These are phyloP conservation scores for Saprolegnia diclina DNA, from an alignment of 352 stramenopile species.

Conservation along the genomic window DNA sequence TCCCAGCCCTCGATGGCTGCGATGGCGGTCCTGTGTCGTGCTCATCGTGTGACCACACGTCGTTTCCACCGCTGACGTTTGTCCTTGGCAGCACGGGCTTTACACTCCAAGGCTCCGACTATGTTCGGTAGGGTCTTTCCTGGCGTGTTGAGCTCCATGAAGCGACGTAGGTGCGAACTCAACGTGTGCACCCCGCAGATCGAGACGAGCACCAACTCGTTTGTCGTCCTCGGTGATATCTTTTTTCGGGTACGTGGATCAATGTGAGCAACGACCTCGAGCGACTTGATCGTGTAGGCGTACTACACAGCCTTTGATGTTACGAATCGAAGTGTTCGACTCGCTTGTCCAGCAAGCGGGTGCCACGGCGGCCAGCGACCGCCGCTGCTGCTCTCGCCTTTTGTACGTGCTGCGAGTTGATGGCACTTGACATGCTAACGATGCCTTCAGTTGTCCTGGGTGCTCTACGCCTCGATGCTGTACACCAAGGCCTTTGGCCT, in stretches of 20 bases:
- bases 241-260: conserved; percentile 39
- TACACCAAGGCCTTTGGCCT: conserved; percentile 22
- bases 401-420: neutral
- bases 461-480: neutral
- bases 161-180: conserved; percentile 39
- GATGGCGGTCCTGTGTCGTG: conserved; percentile 34
- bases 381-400: conserved; percentile 33
- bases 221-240: conserved; percentile 50
- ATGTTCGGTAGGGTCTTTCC: conserved; percentile 33
- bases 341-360: conserved; percentile 36
- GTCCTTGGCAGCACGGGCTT: conserved; percentile 33
- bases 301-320: conserved; percentile 67
- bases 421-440: neutral
- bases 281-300: conserved; percentile 18
- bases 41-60: conserved; percentile 37
- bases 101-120: conserved; percentile 51
- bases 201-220: conserved; percentile 44
- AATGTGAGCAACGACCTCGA: neutral
- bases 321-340: conserved; percentile 34
- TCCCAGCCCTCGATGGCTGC: conserved; percentile 31
- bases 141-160: neutral
- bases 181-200: conserved; percentile 47
- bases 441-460: neutral
- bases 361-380: conserved; percentile 38
- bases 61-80: conserved; percentile 53